Evolutionary conservation across 2,329 filamentous ascomycete species (phyloP).

Genomic region (Clonostachys sp.): DNA sequence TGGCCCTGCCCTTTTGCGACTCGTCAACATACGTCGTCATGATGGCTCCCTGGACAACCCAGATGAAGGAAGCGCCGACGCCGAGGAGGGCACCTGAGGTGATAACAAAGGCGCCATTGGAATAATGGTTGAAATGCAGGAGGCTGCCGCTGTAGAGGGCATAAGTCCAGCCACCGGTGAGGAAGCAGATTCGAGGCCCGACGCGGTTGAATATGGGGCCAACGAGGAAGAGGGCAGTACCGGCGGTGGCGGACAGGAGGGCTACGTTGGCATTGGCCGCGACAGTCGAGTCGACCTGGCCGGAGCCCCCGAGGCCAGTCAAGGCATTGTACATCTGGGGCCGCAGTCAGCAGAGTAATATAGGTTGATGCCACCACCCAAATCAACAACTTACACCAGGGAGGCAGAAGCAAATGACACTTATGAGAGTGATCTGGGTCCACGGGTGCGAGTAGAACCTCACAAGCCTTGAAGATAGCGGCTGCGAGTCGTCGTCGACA

Average conservation of each 20-base stretch:
- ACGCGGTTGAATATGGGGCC: constrained; percentile 35
- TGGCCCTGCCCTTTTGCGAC: constrained; percentile 33
- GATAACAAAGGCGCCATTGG: constrained; percentile 37
- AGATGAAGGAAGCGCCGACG: constrained; percentile 36
- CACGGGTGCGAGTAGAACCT: constrained; percentile 34
- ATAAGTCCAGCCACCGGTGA: constrained; percentile 40
- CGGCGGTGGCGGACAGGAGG: constrained; percentile 33
- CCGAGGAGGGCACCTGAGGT: constrained; percentile 37
- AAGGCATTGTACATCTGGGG: constrained; percentile 42
- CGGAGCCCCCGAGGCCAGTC: constrained; percentile 35
- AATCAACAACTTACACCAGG: constrained; percentile 28
- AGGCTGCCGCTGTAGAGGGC: constrained; percentile 37
- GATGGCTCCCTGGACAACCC: constrained; percentile 41
- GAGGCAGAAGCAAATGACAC: constrained; percentile 42
- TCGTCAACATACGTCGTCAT: constrained; percentile 40
- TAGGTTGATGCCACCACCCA: not conserved
- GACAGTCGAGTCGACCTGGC: constrained; percentile 36
- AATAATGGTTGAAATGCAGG: constrained; percentile 31
- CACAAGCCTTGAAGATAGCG: constrained; percentile 9
- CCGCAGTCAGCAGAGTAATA: not conserved
- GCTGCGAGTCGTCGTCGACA: no score
- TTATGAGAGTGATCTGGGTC: constrained; percentile 42
- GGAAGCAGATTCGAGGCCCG: constrained; percentile 32
- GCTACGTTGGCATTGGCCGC: constrained; percentile 40
- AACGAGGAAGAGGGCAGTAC: constrained; percentile 35